Evolutionary conservation across 306 rosid species (phyloP), one percentile per base, ranked within the genome.

Genomic region (Geum urbanum): DNA sequence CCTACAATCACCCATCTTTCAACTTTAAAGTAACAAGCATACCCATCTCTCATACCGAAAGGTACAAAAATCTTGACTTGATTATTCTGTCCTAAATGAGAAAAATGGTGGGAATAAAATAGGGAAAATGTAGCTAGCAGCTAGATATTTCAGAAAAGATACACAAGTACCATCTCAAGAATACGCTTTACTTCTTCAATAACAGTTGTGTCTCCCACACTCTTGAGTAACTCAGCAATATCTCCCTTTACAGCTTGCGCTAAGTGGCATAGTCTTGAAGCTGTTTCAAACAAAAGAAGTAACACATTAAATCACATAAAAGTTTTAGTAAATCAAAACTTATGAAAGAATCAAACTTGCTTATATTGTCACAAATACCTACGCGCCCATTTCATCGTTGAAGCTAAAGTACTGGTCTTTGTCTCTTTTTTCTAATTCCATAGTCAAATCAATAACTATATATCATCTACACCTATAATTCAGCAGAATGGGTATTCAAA

Each of bases 161-260:
- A 56, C 12, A 72, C 24, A 47, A 65, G 69, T 79, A 92, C 98
- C 98, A 90, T 86, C 71, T 90, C 94, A 74, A 92, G 90, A 77
- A 90, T 72, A 79, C 77, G 89, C 75, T 92, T 92, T 74, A 90
- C 97, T 75, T 92, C 98, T 76, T 90, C 87, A 56, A 71, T 72
- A 24, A 79, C 82, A 73, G 79, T 84, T 85, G 73, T 88, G 68
- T 92, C 97, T 63, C 64, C 91, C 24, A 85, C 90, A 44, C 94
- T 87, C 7, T 84, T 82, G 65, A 91, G 88, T 70, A 85, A 69
- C 64, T 60, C 82, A 64, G 86, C 91, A 69, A 75, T 66, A 24
- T 88, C 94, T 71, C 97, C 85, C 75, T 88, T 92, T 48, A 84
- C 69, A 77, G 98, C 97, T 80, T 88, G 90, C 18, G 80, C 84